phyloP scores from a whole-genome alignment of 257 asterid genomes.

The Scutellaria minor region DNA sequence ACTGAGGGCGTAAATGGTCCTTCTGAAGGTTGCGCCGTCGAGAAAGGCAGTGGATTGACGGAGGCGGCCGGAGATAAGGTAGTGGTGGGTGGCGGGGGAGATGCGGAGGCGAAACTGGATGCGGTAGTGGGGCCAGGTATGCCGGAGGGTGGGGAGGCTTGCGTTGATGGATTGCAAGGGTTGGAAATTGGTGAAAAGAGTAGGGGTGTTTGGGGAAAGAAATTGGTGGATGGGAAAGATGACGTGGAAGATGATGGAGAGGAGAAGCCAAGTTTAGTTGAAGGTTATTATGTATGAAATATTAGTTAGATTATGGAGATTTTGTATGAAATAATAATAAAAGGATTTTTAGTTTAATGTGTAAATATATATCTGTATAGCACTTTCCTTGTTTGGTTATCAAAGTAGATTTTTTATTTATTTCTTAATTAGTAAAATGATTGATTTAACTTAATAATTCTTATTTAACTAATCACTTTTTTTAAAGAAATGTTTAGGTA shows the following conservation, averaged over 20 bases:
- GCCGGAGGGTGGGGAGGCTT: conserved; percentile 51
- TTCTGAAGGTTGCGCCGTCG: conserved; percentile 51
- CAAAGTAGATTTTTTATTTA: background rate
- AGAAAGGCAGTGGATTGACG: conserved; percentile 56
- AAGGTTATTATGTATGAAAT: conserved; percentile 44
- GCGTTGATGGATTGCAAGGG: conserved; percentile 72
- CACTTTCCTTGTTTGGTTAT: too few species aligned
- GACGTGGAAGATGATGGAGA: conserved; percentile 45
- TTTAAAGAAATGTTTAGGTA: too few species aligned
- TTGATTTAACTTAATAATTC: too few species aligned
- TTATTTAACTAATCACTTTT: too few species aligned
- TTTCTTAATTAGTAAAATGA: too few species aligned
- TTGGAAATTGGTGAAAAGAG: conserved; percentile 57
- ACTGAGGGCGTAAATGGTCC: conserved; percentile 37
- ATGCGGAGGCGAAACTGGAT: conserved; percentile 30
- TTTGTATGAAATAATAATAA: background rate
- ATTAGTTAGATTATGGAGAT: background rate
- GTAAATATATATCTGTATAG: background rate
- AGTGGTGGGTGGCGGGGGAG: conserved; percentile 44
- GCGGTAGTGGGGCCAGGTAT: conserved; percentile 44
- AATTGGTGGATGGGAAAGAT: conserved; percentile 3
- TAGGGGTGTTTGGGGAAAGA: conserved; percentile 49
- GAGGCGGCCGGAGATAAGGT: conserved; percentile 53
- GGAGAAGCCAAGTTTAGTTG: conserved; percentile 55
- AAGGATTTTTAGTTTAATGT: background rate